Evolutionary conservation across 495 filamentous ascomycete genomes (phyloP).

Genomic region (Penicillium roqueforti): DNA sequence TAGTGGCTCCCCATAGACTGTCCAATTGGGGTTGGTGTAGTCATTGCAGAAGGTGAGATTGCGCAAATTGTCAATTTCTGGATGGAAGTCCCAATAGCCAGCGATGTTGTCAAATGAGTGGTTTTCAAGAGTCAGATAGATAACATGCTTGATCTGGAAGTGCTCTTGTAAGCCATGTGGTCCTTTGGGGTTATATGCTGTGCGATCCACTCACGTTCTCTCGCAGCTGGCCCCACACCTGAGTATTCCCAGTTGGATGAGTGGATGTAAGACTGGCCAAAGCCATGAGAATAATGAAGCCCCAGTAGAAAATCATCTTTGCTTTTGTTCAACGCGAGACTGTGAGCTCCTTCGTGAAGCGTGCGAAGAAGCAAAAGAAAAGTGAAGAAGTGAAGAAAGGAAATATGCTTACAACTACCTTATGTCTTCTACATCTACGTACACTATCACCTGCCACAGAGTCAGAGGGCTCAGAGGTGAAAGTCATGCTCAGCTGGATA

Average conservation of each 20-base stretch:
- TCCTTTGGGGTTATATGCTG: neutral
- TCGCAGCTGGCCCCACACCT: conserved; percentile 26
- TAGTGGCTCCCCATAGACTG: conserved; percentile 38
- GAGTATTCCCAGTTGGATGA: conserved; percentile 12
- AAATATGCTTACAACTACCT: no score
- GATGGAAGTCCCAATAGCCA: conserved; percentile 41
- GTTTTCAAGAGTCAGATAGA: conserved; percentile 46
- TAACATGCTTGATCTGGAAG: conserved; percentile 39
- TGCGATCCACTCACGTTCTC: conserved; percentile 23
- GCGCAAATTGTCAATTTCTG: conserved; percentile 38
- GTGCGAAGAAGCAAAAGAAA: no score
- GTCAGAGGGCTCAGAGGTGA: no score
- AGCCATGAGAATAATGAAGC: conserved; percentile 5
- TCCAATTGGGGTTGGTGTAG: conserved; percentile 43
- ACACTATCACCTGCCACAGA: no score
- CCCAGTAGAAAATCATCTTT: neutral
- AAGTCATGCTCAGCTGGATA: no score
- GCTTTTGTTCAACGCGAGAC: neutral
- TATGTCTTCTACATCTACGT: no score
- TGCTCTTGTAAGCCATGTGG: neutral
- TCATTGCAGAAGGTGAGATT: conserved; percentile 38
- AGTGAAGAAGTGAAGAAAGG: no score
- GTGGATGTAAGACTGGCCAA: conserved; percentile 11
- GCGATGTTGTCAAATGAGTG: conserved; percentile 47
- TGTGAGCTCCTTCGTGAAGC: no score